Base-by-base conservation (phyloP, 2,329 filamentous ascomycete genomes). In the Colletotrichum ledebouriae region DNA sequence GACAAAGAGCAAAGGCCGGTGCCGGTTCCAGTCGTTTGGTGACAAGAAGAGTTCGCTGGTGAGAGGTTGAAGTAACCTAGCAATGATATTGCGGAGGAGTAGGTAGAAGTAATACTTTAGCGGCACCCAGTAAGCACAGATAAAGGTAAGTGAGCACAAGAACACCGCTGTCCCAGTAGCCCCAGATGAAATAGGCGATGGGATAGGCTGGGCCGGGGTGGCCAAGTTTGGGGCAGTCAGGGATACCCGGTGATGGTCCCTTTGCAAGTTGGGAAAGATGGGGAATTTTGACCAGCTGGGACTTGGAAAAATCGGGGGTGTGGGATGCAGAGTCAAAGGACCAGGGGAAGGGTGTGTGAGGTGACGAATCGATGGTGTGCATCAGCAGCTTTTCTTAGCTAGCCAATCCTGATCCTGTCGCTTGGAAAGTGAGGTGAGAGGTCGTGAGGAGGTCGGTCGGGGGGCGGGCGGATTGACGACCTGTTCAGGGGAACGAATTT, bases 31-130 rank as follows among this genome's bases (percentile, higher is more conserved):
- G 56, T 67, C 20, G 22, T 41, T 34, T 47, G 42, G 25, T 17
- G 44, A 25, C 49, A 33, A 59, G 33, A 61, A 17, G 41, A 63
- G 25, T 56, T 47, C 17, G 37, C 34, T 37, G 44, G 37, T n/a
- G 4, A 59, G 42, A 59, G 53, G 29, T 59, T n/a, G 55, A 58
- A 58, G 49, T 44, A 58, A 46, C 47, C 33, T 29, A 22, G 42
- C 37, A 39, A 41, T n/a, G 63, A 62, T 57, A 37, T 34, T 63
- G 55, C 55, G 63, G 67, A 67, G 63, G 67, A 60, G 59, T 61
- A 55, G 65, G 49, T 50, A 64, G 53, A 69, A 64, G 64, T 70
- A 70, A 68, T 70, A 71, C 60, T 57, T 61, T 49, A 66, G 57
- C 55, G 63, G 67, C 69, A 67, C 57, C 57, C 57, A 59, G 58